Conservation (phyloP, 176 grass and related monocot genomes). For the Triticum urartu region DNA sequence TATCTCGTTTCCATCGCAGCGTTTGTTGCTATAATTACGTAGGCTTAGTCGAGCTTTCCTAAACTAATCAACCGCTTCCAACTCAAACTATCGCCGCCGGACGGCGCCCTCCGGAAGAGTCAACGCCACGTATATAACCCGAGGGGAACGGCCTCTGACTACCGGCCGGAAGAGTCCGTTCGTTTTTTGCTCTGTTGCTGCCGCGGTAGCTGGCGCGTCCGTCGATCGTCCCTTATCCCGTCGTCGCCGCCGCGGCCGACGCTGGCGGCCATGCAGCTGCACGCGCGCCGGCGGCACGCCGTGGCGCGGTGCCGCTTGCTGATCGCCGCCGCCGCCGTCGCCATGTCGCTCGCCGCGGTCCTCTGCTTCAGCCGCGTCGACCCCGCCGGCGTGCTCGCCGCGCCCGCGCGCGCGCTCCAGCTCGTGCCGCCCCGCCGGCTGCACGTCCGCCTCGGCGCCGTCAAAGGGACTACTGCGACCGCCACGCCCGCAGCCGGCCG, state of each 20-base stretch:
- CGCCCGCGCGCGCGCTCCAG: neutral
- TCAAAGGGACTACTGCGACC: neutral
- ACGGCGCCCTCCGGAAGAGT: neutral
- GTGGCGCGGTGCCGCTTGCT: neutral
- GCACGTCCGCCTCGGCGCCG: neutral
- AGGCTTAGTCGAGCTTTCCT: neutral
- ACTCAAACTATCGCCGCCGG: neutral
- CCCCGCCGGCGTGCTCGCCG: neutral
- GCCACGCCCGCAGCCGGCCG: neutral
- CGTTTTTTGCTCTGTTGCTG: neutral
- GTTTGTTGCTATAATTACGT: neutral
- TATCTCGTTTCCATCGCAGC: neutral
- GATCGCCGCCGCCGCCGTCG: neutral
- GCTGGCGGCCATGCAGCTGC: conserved; percentile 4
- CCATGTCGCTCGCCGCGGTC: neutral
- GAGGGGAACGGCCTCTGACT: neutral
- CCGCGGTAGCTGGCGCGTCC: neutral
- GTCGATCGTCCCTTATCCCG: neutral
- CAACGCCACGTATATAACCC: neutral
- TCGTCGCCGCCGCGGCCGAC: neutral
- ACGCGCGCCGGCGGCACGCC: conserved; percentile 24
- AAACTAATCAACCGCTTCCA: neutral
- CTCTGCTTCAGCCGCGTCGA: neutral
- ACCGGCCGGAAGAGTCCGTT: neutral
- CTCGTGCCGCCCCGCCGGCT: neutral